Percentiles rank a stretch among this genome's conserved stretches.
Conservation (phyloP, 192 early-diverging fungal genomes). For the Coemansia biformis region DNA sequence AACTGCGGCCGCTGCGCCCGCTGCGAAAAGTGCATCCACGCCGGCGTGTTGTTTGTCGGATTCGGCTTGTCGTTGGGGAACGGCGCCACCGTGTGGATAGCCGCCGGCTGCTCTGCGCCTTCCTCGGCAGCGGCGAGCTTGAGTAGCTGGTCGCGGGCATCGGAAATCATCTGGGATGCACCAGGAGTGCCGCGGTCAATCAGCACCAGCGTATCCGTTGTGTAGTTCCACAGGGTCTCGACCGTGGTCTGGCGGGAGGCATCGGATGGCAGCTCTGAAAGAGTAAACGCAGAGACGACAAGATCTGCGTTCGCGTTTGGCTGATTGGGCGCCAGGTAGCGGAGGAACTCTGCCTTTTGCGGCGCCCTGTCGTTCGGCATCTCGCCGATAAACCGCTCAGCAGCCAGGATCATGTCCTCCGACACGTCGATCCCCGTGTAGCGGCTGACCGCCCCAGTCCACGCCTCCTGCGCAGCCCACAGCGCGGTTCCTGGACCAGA, state of each 20-base stretch:
- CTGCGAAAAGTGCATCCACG: conserved; percentile 84
- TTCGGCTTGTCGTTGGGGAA: conserved; percentile 71
- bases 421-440: conserved; percentile 71
- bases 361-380: conserved; percentile 2
- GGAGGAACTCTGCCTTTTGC: conserved; percentile 35
- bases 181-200: conserved; percentile 77
- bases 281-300: conserved; percentile 68
- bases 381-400: conserved; percentile 49
- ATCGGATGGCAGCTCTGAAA: conserved; percentile 68
- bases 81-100: conserved; percentile 73
- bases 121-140: conserved; percentile 15
- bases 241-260: conserved; percentile 59
- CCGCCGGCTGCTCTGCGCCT: not conserved
- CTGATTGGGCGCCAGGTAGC: conserved; percentile 57
- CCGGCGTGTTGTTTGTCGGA: conserved; percentile 56
- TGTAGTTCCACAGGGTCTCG: conserved; percentile 73
- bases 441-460: conserved; percentile 34
- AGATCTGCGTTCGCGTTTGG: conserved; percentile 50
- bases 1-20: conserved; percentile 64
- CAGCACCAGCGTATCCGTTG: conserved; percentile 69
- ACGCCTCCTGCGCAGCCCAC: conserved; percentile 68
- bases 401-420: conserved; percentile 67
- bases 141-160: conserved; percentile 65
- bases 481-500: conserved; percentile 77
- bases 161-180: conserved; percentile 60